Evolutionary conservation across 306 rosid species (phyloP), one percentile per base, ranked within the genome.

Genomic region (Fagus sylvatica): DNA sequence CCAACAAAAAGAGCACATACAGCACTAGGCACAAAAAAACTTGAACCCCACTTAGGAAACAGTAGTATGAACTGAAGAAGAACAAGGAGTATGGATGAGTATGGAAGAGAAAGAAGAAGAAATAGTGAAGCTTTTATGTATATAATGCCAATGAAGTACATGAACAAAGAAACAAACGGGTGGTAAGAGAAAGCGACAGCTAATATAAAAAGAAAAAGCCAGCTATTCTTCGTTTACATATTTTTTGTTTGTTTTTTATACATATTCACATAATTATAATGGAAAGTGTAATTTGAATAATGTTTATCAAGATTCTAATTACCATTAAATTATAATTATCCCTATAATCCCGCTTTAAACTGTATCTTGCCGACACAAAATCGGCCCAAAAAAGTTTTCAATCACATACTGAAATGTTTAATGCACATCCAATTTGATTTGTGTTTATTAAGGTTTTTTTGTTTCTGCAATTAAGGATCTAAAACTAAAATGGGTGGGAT

Each of bases 131-230:
- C 54, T 57, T 5, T 65, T 62, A 67, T 62, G 78, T 68, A 82
- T 78, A 72, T 81, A 78, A 75, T 80, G 84, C 82, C 85, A 80
- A 76, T 32, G 66, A 77, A 79, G 81, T 66, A 60, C 83, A 54
- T 7, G 41, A 77, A 74, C 71, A 73, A 83, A 76, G 60, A 79
- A 62, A 79, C 70, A 36, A 68, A 16, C 4, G 71, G 76, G 60
- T 62, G 79, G 86, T 78, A 70, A 67, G 39, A 51, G 85, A 81
- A 81, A 87, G 70, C 62, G 88, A 87, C 88, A 69, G 55, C 74
- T 79, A 22, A 22, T 22, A 22, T 22, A 22, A 73, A 17, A 40
- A 71, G 70, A 65, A 56, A 80, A 80, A 33, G 84, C 82, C 89
- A 85, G 82, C 85, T 22, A 22, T 22, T 75, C 78, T 12, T 48